Evolutionary conservation across 2,329 filamentous ascomycete genomes (phyloP).

Genomic region (Botrytis galanthina): DNA sequence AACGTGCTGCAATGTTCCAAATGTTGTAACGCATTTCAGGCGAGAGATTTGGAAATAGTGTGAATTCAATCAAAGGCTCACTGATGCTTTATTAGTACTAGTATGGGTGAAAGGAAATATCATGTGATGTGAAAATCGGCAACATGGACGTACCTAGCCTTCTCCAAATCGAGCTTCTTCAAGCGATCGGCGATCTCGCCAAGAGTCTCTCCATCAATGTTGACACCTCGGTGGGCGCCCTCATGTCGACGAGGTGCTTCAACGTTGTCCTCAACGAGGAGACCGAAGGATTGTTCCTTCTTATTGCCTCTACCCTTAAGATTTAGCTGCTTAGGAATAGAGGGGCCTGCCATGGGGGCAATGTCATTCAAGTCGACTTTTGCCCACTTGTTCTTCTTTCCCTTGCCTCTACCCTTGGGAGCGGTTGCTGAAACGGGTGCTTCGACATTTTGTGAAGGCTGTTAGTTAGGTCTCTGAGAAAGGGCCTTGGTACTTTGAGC

Average conservation of each 20-base stretch:
- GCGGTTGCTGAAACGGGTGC: accelerated
- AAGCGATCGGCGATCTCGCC: not conserved
- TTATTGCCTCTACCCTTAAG: not conserved
- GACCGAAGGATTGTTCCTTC: not conserved
- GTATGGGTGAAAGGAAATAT: accelerated
- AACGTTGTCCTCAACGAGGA: not conserved
- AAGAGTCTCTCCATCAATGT: not conserved
- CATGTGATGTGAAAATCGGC: not conserved
- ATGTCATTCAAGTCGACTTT: not conserved
- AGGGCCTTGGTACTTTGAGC: accelerated
- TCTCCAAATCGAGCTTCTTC: not conserved
- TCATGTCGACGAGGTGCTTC: not conserved
- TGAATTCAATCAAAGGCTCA: not conserved
- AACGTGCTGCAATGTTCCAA: not conserved
- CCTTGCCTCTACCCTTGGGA: not conserved
- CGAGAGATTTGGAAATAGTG: accelerated
- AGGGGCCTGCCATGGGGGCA: not conserved
- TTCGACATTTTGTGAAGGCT: not conserved
- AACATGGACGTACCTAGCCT: not conserved
- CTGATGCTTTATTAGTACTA: not conserved
- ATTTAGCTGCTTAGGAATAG: accelerated
- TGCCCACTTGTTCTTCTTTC: not conserved
- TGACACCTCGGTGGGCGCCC: not conserved
- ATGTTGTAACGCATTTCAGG: not conserved
- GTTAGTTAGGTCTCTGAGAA: not conserved